These are phyloP conservation scores for Solanum chacoense DNA, from an alignment of 305 asterid species.

Conservation along the genomic window DNA sequence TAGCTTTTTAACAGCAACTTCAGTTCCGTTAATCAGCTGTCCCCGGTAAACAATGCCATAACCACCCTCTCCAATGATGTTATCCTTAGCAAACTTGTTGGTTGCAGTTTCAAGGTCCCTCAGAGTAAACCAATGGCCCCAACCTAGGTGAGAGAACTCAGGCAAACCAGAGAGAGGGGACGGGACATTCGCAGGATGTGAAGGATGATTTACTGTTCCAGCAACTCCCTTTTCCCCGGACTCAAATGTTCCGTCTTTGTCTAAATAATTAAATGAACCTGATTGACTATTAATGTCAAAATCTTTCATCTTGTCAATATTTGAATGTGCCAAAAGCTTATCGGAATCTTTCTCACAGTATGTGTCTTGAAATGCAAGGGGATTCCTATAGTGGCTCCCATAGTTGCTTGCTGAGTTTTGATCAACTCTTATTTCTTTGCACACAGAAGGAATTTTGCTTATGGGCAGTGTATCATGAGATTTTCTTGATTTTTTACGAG, in stretches of 20 bases:
- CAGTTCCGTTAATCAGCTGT: slow-evolving; percentile 41
- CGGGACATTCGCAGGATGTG: slow-evolving; percentile 13
- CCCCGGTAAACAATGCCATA: slow-evolving; percentile 72
- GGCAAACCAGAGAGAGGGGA: slow-evolving; percentile 58
- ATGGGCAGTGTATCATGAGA: slow-evolving; percentile 21
- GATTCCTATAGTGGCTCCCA: slow-evolving; percentile 11
- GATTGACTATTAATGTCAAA: slow-evolving; percentile 19
- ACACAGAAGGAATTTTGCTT: slow-evolving; percentile 25
- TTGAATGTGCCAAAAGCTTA: slow-evolving; percentile 32
- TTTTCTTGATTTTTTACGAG: slow-evolving; percentile 31
- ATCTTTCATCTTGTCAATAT: slow-evolving; percentile 25
- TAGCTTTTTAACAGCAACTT: slow-evolving; percentile 63
- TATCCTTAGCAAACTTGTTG: slow-evolving; percentile 44
- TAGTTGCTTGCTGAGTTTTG: slow-evolving; percentile 29
- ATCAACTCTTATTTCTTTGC: slow-evolving; percentile 52
- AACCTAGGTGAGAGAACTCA: slow-evolving; percentile 67
- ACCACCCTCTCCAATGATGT: slow-evolving; percentile 74
- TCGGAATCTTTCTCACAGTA: slow-evolving; percentile 37
- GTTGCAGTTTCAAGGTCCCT: slow-evolving; percentile 67
- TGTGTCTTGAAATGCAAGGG: slow-evolving; percentile 20
- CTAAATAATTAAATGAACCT: slow-evolving; percentile 24
- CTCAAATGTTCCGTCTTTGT: slow-evolving; percentile 19
- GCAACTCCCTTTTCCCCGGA: slow-evolving; percentile 23
- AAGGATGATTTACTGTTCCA: background rate
- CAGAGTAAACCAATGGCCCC: slow-evolving; percentile 82